Percentiles rank a stretch among this genome's conserved stretches.
These are phyloP conservation scores for Xylogone sp. DNA, from an alignment of 2,329 filamentous ascomycete species.

Conservation along the genomic window DNA sequence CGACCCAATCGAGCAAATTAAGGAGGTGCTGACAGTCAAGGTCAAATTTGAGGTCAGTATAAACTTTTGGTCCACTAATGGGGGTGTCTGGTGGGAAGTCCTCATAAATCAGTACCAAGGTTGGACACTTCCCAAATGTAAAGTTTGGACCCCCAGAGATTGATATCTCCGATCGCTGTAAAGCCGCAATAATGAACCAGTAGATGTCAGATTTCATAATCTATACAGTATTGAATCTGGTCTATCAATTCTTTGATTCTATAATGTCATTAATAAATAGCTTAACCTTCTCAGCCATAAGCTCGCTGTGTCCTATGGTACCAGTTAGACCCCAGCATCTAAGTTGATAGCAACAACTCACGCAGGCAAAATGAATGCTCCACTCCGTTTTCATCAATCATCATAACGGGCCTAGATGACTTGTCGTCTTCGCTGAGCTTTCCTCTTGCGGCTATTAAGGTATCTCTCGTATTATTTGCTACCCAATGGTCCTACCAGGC, in stretches of 20 bases:
- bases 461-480: slow-evolving; percentile 49
- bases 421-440: slow-evolving; percentile 24
- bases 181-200: too few species aligned
- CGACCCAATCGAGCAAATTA: too few species aligned
- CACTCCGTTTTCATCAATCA: slow-evolving; percentile 52
- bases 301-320: slow-evolving; percentile 41
- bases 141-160: too few species aligned
- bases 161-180: too few species aligned
- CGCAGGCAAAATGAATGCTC: slow-evolving; percentile 60
- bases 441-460: slow-evolving; percentile 45
- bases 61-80: too few species aligned
- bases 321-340: slow-evolving; percentile 5
- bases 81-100: too few species aligned
- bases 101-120: too few species aligned
- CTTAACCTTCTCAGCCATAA: slow-evolving; percentile 44
- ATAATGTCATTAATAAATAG: slow-evolving; percentile 28
- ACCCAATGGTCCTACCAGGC: slow-evolving; percentile 54
- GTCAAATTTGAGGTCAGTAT: too few species aligned
- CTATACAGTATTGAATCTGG: too few species aligned
- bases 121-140: too few species aligned
- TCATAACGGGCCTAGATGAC: slow-evolving; percentile 38
- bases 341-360: slow-evolving; percentile 27
- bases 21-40: too few species aligned
- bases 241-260: not conserved
- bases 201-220: too few species aligned